Conservation (phyloP, 2,329 filamentous ascomycete species). For the Rutstroemia sydowiana region DNA sequence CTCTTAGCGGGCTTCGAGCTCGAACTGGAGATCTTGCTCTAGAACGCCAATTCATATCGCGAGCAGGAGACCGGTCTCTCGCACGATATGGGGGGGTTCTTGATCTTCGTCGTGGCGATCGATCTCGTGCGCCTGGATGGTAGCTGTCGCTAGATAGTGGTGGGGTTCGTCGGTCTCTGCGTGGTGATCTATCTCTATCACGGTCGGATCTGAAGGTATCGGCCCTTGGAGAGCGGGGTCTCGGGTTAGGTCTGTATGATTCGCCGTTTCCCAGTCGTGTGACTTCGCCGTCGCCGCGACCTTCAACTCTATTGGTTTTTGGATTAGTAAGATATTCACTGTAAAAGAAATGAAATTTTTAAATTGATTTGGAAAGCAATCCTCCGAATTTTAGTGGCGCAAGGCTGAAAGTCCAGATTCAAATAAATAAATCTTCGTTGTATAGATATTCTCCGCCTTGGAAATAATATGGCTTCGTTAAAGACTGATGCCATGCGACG, state of each 20-base stretch:
- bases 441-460: no score
- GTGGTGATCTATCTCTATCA: constrained; percentile 22
- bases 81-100: constrained; percentile 24
- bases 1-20: constrained; percentile 31
- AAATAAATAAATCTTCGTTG: no score
- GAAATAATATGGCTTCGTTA: no score
- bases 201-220: constrained; percentile 24
- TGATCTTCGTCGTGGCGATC: constrained; percentile 27
- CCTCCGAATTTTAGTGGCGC: no score
- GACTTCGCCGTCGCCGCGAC: constrained; percentile 29
- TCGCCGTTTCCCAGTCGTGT: constrained; percentile 29
- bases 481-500: no score
- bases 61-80: constrained; percentile 26
- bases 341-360: no score
- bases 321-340: constrained; percentile 10
- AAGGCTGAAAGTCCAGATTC: no score
- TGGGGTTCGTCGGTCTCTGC: constrained; percentile 21
- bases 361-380: no score
- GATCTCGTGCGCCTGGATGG: constrained; percentile 23
- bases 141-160: constrained; percentile 25
- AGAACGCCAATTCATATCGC: constrained; percentile 19
- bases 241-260: constrained; percentile 27
- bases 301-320: constrained; percentile 8
- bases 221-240: constrained; percentile 24
- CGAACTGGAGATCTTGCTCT: constrained; percentile 24